phyloP scores from a whole-genome alignment of 441 rosid genomes.

The Metrosideros polymorpha region DNA sequence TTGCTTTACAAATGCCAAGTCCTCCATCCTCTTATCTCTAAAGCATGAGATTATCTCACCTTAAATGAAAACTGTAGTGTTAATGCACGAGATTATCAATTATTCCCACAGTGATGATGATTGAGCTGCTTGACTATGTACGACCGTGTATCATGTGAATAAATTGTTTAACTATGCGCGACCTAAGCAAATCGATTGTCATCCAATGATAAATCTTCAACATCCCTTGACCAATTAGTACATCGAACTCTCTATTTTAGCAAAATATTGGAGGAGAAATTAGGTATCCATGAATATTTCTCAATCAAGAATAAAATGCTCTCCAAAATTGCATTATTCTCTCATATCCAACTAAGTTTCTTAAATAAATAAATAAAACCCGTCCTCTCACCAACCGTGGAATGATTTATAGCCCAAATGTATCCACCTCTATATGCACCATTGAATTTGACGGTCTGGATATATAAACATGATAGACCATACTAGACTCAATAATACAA shows the following conservation, averaged over 20 bases:
- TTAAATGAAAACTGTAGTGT: not conserved
- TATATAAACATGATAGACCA: not conserved
- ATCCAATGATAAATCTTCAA: not conserved
- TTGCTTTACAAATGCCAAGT: no score
- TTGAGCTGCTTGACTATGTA: not conserved
- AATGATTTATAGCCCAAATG: not conserved
- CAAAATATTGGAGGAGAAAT: not conserved
- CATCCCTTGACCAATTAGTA: not conserved
- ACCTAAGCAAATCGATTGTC: not conserved
- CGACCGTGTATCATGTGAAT: not conserved
- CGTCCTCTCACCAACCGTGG: not conserved
- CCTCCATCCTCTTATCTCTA: no score
- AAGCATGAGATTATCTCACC: not conserved
- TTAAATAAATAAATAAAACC: no score
- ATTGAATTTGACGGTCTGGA: not conserved
- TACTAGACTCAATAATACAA: not conserved
- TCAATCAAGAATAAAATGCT: not conserved
- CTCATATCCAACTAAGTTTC: not conserved
- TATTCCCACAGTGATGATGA: not conserved
- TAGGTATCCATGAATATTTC: not conserved
- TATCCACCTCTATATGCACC: rapidly evolving
- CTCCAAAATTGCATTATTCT: not conserved
- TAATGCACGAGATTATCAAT: not conserved
- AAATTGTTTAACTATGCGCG: no score
- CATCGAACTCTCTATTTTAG: not conserved